phyloP scores from a whole-genome alignment of 495 filamentous ascomycete species.

The Podospora sp. region DNA sequence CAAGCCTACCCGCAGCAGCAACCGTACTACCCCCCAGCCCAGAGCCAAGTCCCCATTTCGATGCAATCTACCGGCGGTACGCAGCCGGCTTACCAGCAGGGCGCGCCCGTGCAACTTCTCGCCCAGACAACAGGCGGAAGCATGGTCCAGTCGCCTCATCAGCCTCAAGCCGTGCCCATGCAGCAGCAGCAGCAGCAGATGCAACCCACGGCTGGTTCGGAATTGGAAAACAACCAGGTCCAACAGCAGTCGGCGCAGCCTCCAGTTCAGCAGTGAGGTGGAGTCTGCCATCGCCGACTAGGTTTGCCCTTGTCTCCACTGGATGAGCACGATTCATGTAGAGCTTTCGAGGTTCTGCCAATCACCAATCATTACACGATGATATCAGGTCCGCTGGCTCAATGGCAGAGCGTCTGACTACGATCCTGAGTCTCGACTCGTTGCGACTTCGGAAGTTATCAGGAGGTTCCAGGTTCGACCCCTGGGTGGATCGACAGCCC shows the following conservation, averaged over 20 bases:
- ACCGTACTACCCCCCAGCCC: neutral
- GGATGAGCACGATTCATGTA: no score
- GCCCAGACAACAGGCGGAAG: neutral
- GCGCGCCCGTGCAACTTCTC: neutral
- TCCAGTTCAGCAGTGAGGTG: neutral
- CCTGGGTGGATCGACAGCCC: no score
- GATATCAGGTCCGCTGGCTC: no score
- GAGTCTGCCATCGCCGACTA: neutral
- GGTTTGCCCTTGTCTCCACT: no score
- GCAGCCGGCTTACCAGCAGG: neutral
- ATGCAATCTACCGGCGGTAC: neutral
- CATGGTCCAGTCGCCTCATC: neutral
- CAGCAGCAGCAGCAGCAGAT: neutral
- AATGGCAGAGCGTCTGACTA: no score
- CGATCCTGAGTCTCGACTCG: no score
- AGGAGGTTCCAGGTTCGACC: no score
- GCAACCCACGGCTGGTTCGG: neutral
- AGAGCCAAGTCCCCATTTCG: constrained; percentile 1
- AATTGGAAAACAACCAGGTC: neutral
- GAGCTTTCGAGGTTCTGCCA: no score
- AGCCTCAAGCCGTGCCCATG: neutral
- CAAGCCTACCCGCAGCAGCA: neutral
- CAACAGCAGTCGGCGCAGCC: neutral
- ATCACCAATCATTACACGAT: no score
- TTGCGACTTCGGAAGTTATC: no score